These are phyloP conservation scores for Cercospora zeina DNA, from an alignment of 2,329 filamentous ascomycete species.

Conservation along the genomic window DNA sequence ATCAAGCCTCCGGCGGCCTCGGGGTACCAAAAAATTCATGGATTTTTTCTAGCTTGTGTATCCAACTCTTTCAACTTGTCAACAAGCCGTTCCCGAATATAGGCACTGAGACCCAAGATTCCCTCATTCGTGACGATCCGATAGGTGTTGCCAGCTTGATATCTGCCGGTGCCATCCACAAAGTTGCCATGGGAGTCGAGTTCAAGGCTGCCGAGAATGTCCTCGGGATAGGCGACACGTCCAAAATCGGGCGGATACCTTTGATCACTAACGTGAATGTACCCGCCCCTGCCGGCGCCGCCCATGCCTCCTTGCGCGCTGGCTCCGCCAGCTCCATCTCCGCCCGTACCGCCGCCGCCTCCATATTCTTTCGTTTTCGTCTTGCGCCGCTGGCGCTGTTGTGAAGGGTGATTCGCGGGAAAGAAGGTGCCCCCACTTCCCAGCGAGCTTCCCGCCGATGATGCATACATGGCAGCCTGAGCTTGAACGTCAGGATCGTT, in stretches of 20 bases:
- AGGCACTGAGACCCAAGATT: constrained; percentile 46
- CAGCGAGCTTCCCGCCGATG: constrained; percentile 57
- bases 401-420: constrained; percentile 33
- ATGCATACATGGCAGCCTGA: constrained; percentile 62
- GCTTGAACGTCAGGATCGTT: constrained; percentile 58
- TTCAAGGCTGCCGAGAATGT: constrained; percentile 66
- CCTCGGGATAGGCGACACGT: constrained; percentile 65
- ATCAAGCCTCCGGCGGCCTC: neutral
- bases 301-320: constrained; percentile 61
- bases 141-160: constrained; percentile 64
- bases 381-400: constrained; percentile 33
- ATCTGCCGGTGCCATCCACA: constrained; percentile 57
- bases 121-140: constrained; percentile 61
- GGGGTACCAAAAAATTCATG: constrained; percentile 3
- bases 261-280: constrained; percentile 63
- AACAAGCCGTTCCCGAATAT: constrained; percentile 39
- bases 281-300: constrained; percentile 60
- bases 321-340: constrained; percentile 56
- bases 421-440: constrained; percentile 54
- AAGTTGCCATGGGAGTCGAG: constrained; percentile 61
- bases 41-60: constrained; percentile 32
- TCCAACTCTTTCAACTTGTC: constrained; percentile 41
- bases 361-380: constrained; percentile 35
- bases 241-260: constrained; percentile 64
- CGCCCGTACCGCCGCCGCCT: constrained; percentile 46